Percentiles rank a stretch among this genome's conserved stretches.
Evolutionary conservation across 352 stramenopile species (phyloP).

Genomic region (Phytophthora megakarya): DNA sequence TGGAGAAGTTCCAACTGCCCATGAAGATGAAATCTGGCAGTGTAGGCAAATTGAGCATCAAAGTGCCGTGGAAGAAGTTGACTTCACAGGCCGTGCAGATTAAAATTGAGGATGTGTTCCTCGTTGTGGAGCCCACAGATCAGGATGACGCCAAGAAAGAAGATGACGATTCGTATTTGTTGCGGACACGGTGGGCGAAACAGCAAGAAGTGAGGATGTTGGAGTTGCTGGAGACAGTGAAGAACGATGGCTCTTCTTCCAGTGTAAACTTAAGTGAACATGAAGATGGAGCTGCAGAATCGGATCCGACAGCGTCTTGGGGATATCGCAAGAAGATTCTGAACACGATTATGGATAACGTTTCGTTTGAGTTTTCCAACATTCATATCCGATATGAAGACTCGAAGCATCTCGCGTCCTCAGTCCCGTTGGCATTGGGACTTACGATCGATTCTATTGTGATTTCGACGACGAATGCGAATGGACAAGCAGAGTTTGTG

Average conservation of each 20-base stretch:
- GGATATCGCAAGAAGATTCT: constrained; percentile 83
- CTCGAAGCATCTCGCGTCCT: constrained; percentile 61
- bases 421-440: constrained; percentile 65
- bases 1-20: constrained; percentile 83
- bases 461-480: constrained; percentile 79
- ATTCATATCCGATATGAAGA: constrained; percentile 88
- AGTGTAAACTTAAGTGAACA: constrained; percentile 29
- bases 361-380: constrained; percentile 80
- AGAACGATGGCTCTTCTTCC: constrained; percentile 40
- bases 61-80: constrained; percentile 86
- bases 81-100: constrained; percentile 80
- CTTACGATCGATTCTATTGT: constrained; percentile 79
- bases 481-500: constrained; percentile 78
- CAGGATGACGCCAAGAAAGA: constrained; percentile 49
- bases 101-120: constrained; percentile 74
- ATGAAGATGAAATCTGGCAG: constrained; percentile 76
- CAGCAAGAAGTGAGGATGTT: constrained; percentile 82
- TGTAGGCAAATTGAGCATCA: constrained; percentile 70
- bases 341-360: constrained; percentile 85
- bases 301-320: constrained; percentile 64
- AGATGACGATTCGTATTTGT: constrained; percentile 61
- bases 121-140: constrained; percentile 71
- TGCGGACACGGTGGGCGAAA: constrained; percentile 76
- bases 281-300: constrained; percentile 15
- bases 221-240: constrained; percentile 76